These are phyloP conservation scores for Wickerhamiella domercqiae DNA, from an alignment of 805 yeast species.

Conservation along the genomic window DNA sequence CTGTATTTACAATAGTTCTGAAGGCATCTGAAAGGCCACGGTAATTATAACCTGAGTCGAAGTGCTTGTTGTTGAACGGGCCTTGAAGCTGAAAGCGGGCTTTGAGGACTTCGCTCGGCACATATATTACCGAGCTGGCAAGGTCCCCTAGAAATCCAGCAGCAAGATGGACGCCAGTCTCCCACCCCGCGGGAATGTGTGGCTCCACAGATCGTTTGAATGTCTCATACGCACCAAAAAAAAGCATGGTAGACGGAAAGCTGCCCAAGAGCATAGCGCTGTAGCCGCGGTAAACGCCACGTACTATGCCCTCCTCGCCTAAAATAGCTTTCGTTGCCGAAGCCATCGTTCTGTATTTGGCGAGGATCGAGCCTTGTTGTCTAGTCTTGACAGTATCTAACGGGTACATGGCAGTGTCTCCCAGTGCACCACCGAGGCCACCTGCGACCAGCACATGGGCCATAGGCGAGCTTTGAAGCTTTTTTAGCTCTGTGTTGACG, in stretches of 20 bases:
- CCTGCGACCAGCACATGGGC: conserved; percentile 53
- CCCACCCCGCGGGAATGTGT: conserved; percentile 32
- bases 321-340: conserved; percentile 65
- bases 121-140: conserved; percentile 75
- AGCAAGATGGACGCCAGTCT: conserved; percentile 59
- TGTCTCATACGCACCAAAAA: conserved; percentile 79
- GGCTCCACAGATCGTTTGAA: conserved; percentile 57
- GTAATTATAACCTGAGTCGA: conserved; percentile 77
- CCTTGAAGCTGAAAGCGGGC: conserved; percentile 92
- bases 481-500: neutral
- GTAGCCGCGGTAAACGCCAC: conserved; percentile 88
- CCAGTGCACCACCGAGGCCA: conserved; percentile 86
- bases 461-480: conserved; percentile 13
- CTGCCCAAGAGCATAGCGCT: conserved; percentile 77
- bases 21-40: conserved; percentile 59
- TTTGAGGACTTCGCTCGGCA: conserved; percentile 88
- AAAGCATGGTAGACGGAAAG: conserved; percentile 86
- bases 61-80: conserved; percentile 59
- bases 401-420: conserved; percentile 89
- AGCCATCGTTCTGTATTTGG: conserved; percentile 57
- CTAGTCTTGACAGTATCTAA: conserved; percentile 92
- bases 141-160: conserved; percentile 94
- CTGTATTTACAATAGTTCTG: conserved; percentile 42
- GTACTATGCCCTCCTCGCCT: conserved; percentile 64
- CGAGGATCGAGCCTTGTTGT: conserved; percentile 70